These are phyloP conservation scores for Tricholoma furcatifolium DNA, from an alignment of 768 basidiomycete species.

Conservation along the genomic window DNA sequence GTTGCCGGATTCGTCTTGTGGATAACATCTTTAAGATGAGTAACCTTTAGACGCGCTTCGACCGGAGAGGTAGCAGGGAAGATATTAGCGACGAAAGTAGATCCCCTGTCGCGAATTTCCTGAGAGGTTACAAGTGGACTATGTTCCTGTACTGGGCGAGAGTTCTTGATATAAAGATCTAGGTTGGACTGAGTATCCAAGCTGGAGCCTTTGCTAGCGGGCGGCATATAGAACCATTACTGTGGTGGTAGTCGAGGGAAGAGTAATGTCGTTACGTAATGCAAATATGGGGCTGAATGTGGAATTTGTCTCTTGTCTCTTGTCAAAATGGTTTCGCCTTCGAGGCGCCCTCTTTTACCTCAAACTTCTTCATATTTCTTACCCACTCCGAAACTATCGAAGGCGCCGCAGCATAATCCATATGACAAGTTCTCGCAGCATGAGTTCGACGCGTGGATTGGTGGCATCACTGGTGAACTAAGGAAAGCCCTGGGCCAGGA, in stretches of 20 bases:
- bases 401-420: constrained; percentile 64
- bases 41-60: constrained; percentile 48
- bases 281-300: background rate
- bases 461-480: constrained; percentile 56
- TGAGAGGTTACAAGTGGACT: constrained; percentile 57
- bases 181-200: constrained; percentile 26
- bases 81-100: constrained; percentile 66
- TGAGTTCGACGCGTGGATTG: constrained; percentile 73
- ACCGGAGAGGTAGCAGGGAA: constrained; percentile 51
- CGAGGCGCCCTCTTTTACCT: constrained; percentile 8
- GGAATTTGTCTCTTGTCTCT: constrained; percentile 9
- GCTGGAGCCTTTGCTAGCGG: background rate
- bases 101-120: constrained; percentile 74
- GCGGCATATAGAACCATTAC: constrained; percentile 1
- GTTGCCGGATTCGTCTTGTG: constrained; percentile 59
- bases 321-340: constrained; percentile 14
- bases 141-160: constrained; percentile 38
- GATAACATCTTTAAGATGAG: constrained; percentile 54
- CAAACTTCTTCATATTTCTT: constrained; percentile 12
- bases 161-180: constrained; percentile 51
- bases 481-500: constrained; percentile 57
- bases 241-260: background rate
- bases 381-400: constrained; percentile 18
- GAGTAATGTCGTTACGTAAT: background rate
- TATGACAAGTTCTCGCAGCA: constrained; percentile 70